Evolutionary conservation across 2,329 filamentous ascomycete genomes (phyloP), one percentile per base, ranked within the genome.

Genomic region (Fusarium mexicanum): DNA sequence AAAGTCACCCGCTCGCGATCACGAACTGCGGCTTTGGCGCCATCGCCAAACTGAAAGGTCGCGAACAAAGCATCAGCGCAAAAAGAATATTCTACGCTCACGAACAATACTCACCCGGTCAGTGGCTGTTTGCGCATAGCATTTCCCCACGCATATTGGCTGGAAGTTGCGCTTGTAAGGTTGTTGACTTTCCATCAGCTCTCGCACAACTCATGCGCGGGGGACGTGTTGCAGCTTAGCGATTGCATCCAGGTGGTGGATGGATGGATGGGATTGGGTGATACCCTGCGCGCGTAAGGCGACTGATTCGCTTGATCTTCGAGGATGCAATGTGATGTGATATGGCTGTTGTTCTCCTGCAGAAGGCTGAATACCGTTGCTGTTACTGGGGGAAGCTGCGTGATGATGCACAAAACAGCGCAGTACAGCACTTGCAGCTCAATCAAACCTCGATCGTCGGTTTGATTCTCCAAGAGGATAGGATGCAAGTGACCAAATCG

Each of bases 71-170:
- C 20, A 57, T 78, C 58, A 64, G 54, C 60, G 20, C 4, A 35
- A 35, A 20, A 60, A 41, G 68, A 46, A 22, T 31, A 41, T 29
- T 10, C 26, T 55, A n/a, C 11, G 24, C 20, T n/a, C 35, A 55
- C 20, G 20, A 31, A 29, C 24, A 41, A 38, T 22, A 40, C 81
- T 76, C 62, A 84, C 84, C 57, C 84, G 80, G 38, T 84, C 81
- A 11, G 72, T 75, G 35, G 80, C 80, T 24, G 81, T 83, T 75
- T 85, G 84, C 41, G 74, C 75, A 72, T 83, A 76, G 71, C 83
- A 84, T 70, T 71, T 78, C 43, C 84, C 83, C 40, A 85, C 80
- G 20, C 76, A 73, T 61, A 81, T 67, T 38, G 75, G 77, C 62
- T 76, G 69, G 62, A 79, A 79, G 43, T 72, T 76, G 60, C 69